A percentile compares a stretch with the other conserved stretches of the same genome.
Conservation (phyloP, 257 asterid species). For the Parsonsia alboflavescens region DNA sequence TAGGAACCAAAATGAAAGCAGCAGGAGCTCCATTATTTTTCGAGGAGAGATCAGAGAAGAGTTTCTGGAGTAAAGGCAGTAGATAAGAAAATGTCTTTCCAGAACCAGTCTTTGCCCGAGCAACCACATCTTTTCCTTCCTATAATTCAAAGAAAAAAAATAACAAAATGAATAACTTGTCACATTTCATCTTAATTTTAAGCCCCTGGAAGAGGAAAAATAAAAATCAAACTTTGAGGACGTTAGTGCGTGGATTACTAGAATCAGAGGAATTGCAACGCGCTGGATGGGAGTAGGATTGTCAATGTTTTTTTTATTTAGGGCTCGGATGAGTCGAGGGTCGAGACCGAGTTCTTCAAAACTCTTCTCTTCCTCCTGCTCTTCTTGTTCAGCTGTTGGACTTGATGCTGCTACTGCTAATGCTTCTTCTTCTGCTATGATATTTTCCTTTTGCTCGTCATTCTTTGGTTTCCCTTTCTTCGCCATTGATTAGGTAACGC, state of each 20-base stretch:
- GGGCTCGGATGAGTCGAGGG: constrained; percentile 71
- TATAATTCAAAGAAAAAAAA: constrained; percentile 7
- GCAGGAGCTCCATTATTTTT: constrained; percentile 53
- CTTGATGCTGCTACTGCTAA: constrained; percentile 7
- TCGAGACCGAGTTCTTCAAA: constrained; percentile 87
- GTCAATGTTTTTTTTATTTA: constrained; percentile 55
- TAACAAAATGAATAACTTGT: background rate
- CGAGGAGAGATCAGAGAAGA: constrained; percentile 51
- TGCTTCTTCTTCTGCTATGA: constrained; percentile 9
- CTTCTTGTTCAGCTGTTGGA: constrained; percentile 20
- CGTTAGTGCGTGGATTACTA: constrained; percentile 27
- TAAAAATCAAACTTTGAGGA: constrained; percentile 1
- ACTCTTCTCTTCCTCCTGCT: constrained; percentile 37
- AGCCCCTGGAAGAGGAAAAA: background rate
- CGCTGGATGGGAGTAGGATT: constrained; percentile 86
- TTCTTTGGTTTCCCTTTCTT: constrained; percentile 14
- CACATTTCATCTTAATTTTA: background rate
- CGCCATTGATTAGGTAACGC: background rate
- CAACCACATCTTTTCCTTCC: constrained; percentile 98
- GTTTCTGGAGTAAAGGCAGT: constrained; percentile 89
- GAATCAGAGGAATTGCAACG: constrained; percentile 77
- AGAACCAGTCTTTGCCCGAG: constrained; percentile 97
- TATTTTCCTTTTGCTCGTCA: constrained; percentile 9
- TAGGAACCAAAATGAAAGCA: constrained; percentile 77
- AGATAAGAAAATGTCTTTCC: constrained; percentile 90